phyloP scores from a whole-genome alignment of 148 eudicot genomes.

The Chenopodium quinoa region DNA sequence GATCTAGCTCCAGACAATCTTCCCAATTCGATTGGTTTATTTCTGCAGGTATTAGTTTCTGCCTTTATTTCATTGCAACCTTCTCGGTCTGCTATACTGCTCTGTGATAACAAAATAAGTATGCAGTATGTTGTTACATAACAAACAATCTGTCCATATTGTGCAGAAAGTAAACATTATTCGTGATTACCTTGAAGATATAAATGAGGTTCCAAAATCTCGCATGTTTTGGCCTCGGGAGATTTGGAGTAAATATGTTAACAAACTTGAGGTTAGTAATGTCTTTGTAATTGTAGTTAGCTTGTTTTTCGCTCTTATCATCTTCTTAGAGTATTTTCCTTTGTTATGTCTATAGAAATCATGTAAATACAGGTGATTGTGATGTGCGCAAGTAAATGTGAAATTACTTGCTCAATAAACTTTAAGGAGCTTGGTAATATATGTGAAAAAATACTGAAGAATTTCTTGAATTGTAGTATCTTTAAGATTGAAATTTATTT shows the following conservation, averaged over 20 bases:
- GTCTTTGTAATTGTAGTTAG: not conserved
- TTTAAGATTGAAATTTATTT: not conserved
- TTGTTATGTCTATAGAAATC: not conserved
- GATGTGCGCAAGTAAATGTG: not conserved
- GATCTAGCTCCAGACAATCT: conserved; percentile 56
- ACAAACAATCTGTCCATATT: conserved; percentile 1
- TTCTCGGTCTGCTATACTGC: not conserved
- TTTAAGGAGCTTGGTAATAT: no score
- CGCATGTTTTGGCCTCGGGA: conserved; percentile 97
- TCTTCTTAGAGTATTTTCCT: no score
- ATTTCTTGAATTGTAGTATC: not conserved
- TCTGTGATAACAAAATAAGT: not conserved
- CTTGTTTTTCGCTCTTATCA: not conserved
- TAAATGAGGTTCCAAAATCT: conserved; percentile 86
- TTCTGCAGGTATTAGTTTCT: conserved; percentile 72
- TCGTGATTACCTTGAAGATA: conserved; percentile 89
- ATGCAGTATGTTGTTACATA: conserved; percentile 7
- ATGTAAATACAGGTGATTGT: not conserved
- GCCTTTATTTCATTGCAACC: not conserved
- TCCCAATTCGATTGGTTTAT: conserved; percentile 90
- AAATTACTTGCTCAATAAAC: no score
- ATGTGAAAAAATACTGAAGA: no score
- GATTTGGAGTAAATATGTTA: conserved; percentile 84
- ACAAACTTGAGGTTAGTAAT: conserved; percentile 74
- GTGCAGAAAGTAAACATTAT: conserved; percentile 89